phyloP scores from a whole-genome alignment of 2,329 filamentous ascomycete genomes.

The Colletotrichum sojae region DNA sequence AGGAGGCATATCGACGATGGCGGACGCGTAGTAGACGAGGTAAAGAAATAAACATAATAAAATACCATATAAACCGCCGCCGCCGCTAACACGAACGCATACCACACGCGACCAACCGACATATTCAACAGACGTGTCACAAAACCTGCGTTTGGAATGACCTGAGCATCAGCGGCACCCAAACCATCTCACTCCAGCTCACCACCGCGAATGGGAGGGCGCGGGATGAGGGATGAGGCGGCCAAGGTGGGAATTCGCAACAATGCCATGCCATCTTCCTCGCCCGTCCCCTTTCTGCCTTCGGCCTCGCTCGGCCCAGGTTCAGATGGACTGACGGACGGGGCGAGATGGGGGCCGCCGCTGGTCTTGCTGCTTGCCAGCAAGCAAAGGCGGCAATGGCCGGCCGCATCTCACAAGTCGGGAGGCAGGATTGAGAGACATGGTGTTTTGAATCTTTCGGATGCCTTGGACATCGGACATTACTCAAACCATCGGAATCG shows the following conservation, averaged over 20 bases:
- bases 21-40: background rate
- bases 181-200: constrained; percentile 27
- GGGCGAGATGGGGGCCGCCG: background rate
- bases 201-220: constrained; percentile 15
- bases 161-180: constrained; percentile 38
- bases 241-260: constrained; percentile 17
- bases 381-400: background rate
- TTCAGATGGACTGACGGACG: constrained; percentile 16
- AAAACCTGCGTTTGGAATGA: constrained; percentile 25
- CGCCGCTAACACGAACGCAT: background rate
- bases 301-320: background rate
- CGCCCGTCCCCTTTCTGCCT: background rate
- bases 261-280: constrained; percentile 5
- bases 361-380: background rate
- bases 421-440: constrained; percentile 23
- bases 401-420: background rate
- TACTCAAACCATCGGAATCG: constrained; percentile 31
- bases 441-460: constrained; percentile 35
- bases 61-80: background rate
- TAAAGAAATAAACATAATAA: no score
- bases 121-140: constrained; percentile 8
- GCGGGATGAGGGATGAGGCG: constrained; percentile 1
- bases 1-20: background rate
- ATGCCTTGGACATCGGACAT: constrained; percentile 26
- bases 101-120: constrained; percentile 24